Conservation (phyloP, 2,329 filamentous ascomycete species). For the Dactylellina parvicollis region DNA sequence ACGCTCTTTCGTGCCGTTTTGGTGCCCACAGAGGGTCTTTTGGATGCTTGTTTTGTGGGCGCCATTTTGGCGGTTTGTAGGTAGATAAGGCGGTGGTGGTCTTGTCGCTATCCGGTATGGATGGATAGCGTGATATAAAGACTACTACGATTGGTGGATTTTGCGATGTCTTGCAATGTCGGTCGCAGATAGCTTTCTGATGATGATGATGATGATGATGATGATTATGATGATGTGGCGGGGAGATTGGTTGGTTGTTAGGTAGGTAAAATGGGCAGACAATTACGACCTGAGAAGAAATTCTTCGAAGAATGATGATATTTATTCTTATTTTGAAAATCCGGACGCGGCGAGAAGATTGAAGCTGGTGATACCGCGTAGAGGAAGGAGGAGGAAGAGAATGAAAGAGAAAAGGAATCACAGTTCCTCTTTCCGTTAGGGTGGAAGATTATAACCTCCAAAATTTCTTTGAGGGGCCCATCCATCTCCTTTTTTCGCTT, state of each 20-base stretch:
- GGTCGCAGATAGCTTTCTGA: not conserved
- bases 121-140: not conserved
- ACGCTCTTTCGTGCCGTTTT: slow-evolving; percentile 25
- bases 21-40: slow-evolving; percentile 23
- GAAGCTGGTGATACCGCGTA: not conserved
- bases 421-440: slow-evolving; percentile 34
- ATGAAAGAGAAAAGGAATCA: slow-evolving; percentile 26
- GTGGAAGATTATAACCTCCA: slow-evolving; percentile 23
- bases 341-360: not conserved
- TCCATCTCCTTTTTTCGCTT: slow-evolving; percentile 9
- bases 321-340: not conserved
- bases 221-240: not conserved
- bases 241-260: not conserved
- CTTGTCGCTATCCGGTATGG: not conserved
- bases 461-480: slow-evolving; percentile 15
- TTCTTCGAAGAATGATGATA: too few species aligned
- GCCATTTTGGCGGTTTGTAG: slow-evolving; percentile 25
- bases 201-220: not conserved
- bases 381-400: not conserved
- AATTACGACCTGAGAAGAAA: too few species aligned
- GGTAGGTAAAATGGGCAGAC: not conserved
- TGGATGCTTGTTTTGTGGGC: slow-evolving; percentile 28
- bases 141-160: not conserved
- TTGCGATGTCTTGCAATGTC: not conserved
- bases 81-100: not conserved